Evolutionary conservation across 768 basidiomycete genomes (phyloP).

Genomic region (Dentipellis sp.): DNA sequence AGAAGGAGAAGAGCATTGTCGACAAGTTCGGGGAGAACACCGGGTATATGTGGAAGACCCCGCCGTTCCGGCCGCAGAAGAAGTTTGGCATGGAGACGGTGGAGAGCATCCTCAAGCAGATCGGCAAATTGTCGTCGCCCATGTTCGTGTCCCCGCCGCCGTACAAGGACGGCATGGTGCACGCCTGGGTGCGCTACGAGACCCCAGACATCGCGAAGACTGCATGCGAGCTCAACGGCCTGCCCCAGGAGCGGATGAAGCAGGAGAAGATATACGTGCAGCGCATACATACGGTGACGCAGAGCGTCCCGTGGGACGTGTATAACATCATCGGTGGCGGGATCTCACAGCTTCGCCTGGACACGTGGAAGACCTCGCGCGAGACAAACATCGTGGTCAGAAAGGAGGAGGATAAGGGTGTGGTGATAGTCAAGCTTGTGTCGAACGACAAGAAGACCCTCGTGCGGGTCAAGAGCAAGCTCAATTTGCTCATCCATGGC

Average conservation of each 20-base stretch:
- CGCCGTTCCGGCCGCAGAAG: conserved; percentile 30
- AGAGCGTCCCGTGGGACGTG: conserved; percentile 25
- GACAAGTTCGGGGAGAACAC: conserved; percentile 36
- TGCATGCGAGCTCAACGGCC: conserved; percentile 40
- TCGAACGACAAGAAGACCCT: conserved; percentile 42
- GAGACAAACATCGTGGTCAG: neutral
- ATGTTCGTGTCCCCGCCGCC: conserved; percentile 38
- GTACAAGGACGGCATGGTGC: conserved; percentile 37
- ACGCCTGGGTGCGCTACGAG: conserved; percentile 48
- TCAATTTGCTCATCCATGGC: conserved; percentile 55
- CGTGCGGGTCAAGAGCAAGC: conserved; percentile 44
- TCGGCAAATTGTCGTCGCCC: conserved; percentile 31
- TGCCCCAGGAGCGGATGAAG: conserved; percentile 36
- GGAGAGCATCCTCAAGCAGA: conserved; percentile 26
- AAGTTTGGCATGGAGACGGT: conserved; percentile 29
- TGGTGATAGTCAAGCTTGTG: conserved; percentile 34
- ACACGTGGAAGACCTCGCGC: conserved; percentile 17
- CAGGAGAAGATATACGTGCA: conserved; percentile 37
- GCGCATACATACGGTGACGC: conserved; percentile 45
- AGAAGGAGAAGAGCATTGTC: conserved; percentile 26
- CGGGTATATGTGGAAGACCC: conserved; percentile 42
- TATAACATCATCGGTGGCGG: too few relatives aligned
- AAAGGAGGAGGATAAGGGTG: neutral
- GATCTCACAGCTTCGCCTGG: conserved; percentile 12
- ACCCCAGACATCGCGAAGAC: conserved; percentile 41